phyloP scores from a whole-genome alignment of 768 basidiomycete genomes.

The Russula lepida region DNA sequence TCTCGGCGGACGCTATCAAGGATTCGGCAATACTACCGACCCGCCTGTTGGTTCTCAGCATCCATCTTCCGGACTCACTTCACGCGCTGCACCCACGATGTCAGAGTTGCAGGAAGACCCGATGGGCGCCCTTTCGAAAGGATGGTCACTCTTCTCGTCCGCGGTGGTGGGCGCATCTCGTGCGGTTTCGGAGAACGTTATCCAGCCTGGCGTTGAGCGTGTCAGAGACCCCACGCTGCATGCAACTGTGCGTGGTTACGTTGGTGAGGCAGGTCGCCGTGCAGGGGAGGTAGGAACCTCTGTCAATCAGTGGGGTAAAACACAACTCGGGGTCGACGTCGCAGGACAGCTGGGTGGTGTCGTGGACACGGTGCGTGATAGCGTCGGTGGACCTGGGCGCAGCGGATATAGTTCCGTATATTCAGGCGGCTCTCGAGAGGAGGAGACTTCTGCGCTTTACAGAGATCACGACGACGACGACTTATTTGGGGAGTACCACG shows the following conservation, averaged over 20 bases:
- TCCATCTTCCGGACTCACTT: constrained; percentile 67
- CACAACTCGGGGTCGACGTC: constrained; percentile 77
- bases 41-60: constrained; percentile 45
- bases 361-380: constrained; percentile 55
- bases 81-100: constrained; percentile 69
- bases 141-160: constrained; percentile 91
- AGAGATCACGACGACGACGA: constrained; percentile 51
- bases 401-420: constrained; percentile 29
- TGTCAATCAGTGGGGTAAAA: constrained; percentile 72
- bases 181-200: constrained; percentile 75
- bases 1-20: constrained; percentile 88
- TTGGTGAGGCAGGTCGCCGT: constrained; percentile 56
- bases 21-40: constrained; percentile 83
- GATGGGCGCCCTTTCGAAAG: constrained; percentile 76
- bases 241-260: constrained; percentile 63
- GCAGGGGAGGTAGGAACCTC: constrained; percentile 53
- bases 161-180: constrained; percentile 74
- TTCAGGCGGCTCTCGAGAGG: constrained; percentile 43
- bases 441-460: constrained; percentile 55
- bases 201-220: constrained; percentile 81
- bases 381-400: constrained; percentile 46
- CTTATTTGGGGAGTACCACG: constrained; percentile 29
- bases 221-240: constrained; percentile 77
- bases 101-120: constrained; percentile 84
- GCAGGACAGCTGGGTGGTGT: constrained; percentile 67